A percentile compares a stretch with the other conserved stretches of the same genome.
Evolutionary conservation across 805 yeast species (phyloP).

Genomic region (Monosporozyma siamensis): DNA sequence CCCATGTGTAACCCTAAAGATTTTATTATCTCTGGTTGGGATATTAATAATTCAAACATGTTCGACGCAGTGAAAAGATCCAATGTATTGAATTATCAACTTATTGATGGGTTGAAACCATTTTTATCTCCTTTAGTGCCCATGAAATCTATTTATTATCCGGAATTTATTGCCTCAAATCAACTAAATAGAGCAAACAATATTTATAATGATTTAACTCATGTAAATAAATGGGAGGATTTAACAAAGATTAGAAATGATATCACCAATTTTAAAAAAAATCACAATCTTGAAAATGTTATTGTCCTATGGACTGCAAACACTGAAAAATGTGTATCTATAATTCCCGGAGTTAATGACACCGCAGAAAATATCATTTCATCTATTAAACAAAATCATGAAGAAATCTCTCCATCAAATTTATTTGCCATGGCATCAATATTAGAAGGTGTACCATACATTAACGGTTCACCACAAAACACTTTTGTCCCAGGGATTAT

Average conservation of each 20-base stretch:
- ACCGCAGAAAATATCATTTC: slow-evolving; percentile 69
- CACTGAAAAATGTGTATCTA: slow-evolving; percentile 84
- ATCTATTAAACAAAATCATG: slow-evolving; percentile 68
- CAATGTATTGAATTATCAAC: slow-evolving; percentile 74
- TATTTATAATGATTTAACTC: slow-evolving; percentile 40
- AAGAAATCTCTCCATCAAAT: slow-evolving; percentile 87
- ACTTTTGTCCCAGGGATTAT: slow-evolving; percentile 94
- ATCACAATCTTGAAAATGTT: slow-evolving; percentile 73
- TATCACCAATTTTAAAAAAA: slow-evolving; percentile 64
- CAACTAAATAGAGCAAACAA: slow-evolving; percentile 90
- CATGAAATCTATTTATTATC: slow-evolving; percentile 81
- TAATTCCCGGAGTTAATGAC: slow-evolving; percentile 75
- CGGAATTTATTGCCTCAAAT: slow-evolving; percentile 93
- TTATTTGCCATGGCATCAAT: slow-evolving; percentile 89
- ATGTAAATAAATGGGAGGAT: slow-evolving; percentile 71
- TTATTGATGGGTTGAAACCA: slow-evolving; percentile 66
- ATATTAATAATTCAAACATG: slow-evolving; percentile 64
- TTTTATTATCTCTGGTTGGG: slow-evolving; percentile 91
- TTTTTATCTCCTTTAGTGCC: slow-evolving; percentile 57
- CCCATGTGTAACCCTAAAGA: slow-evolving; percentile 90
- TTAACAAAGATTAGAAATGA: slow-evolving; percentile 80
- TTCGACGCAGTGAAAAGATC: slow-evolving; percentile 77
- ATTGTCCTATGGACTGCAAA: slow-evolving; percentile 95
- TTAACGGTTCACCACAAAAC: slow-evolving; percentile 95
- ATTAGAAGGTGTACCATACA: slow-evolving; percentile 79